Evolutionary conservation across 225 moss, liverwort and hornwort species (phyloP).

Genomic region (Lunularia cruciata): DNA sequence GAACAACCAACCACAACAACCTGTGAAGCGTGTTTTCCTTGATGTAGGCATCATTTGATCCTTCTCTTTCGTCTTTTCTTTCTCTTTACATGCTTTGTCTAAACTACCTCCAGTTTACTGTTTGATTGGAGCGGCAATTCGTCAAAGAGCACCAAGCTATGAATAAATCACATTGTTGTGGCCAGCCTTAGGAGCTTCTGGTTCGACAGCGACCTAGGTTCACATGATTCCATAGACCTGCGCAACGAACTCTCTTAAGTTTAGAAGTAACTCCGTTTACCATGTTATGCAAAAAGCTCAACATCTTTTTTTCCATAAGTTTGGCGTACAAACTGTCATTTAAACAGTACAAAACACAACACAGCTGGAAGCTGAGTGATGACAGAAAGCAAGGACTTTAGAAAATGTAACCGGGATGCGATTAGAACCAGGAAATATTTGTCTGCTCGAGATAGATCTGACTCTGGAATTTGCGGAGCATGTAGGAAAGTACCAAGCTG

Average conservation of each 20-base stretch:
- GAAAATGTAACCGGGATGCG: background rate
- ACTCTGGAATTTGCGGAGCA: background rate
- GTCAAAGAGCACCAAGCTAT: background rate
- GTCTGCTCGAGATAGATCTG: background rate
- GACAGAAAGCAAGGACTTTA: background rate
- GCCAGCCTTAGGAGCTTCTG: slow-evolving; percentile 31
- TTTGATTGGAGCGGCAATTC: background rate
- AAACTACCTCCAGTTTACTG: background rate
- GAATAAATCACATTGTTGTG: slow-evolving; percentile 4
- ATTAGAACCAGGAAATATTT: background rate
- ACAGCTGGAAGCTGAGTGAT: background rate
- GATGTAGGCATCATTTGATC: background rate
- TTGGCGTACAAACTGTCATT: background rate
- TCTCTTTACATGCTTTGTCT: background rate
- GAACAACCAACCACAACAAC: background rate
- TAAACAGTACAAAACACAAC: background rate
- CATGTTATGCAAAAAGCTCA: too few species aligned
- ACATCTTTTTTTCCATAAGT: background rate
- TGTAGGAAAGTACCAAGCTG: slow-evolving; percentile 19
- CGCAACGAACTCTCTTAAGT: background rate
- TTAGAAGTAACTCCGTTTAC: too few species aligned
- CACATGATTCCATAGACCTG: slow-evolving; percentile 39
- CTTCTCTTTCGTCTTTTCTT: background rate
- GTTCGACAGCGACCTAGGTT: slow-evolving; percentile 32
- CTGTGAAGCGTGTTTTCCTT: too few species aligned